Evolutionary conservation across 257 asterid genomes (phyloP).

Genomic region (Penstemon eatonii): DNA sequence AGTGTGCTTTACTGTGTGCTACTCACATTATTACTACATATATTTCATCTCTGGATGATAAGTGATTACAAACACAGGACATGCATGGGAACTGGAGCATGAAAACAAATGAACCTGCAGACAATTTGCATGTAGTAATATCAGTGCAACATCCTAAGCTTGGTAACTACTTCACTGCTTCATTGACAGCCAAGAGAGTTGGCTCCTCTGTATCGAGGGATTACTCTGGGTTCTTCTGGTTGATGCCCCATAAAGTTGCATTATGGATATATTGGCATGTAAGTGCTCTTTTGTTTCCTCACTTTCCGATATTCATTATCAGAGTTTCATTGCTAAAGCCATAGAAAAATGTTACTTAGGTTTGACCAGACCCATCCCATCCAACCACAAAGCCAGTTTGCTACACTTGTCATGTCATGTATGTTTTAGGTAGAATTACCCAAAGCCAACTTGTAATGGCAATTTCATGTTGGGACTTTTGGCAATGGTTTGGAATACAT

Average conservation of each 20-base stretch:
- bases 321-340: neutral
- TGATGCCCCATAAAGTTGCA: constrained; percentile 97
- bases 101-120: constrained; percentile 65
- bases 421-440: no score
- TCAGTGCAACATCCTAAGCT: constrained; percentile 82
- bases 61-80: constrained; percentile 47
- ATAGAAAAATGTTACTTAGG: no score
- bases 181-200: constrained; percentile 77
- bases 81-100: constrained; percentile 87
- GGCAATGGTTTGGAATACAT: neutral
- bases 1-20: constrained; percentile 14
- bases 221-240: constrained; percentile 78
- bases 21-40: neutral
- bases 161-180: constrained; percentile 90
- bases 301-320: constrained; percentile 9
- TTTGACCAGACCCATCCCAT: no score
- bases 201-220: constrained; percentile 39
- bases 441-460: no score
- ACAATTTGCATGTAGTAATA: constrained; percentile 60
- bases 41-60: neutral
- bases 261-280: constrained; percentile 98
- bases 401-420: no score
- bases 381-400: no score
- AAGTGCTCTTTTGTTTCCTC: constrained; percentile 27
- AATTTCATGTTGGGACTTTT: neutral